Base-by-base conservation (phyloP, 352 stramenopile species). In the Pseudoperonospora humuli region DNA sequence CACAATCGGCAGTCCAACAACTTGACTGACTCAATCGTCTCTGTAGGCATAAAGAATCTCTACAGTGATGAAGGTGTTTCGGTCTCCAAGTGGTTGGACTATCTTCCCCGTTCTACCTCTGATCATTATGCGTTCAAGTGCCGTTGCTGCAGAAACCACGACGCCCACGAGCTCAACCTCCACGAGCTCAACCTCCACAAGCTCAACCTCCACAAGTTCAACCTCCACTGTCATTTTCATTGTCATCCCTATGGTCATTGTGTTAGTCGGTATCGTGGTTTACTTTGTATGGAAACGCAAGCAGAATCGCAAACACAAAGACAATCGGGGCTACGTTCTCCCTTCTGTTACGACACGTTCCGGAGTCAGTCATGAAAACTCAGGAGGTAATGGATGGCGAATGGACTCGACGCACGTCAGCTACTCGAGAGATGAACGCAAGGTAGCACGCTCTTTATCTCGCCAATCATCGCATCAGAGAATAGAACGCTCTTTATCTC, bases 271-370 rank as follows among this genome's bases (percentile, higher is more conserved):
- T 15, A 55, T 70, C 18, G 59, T 61, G 10, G 67, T 57, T 14
- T 61, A 64, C 20, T 83, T 82, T 49, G 60, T 78, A 21, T 84
- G 64, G 57, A 68, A 63, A 37, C 63, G 72, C 26, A 61, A 61
- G 7, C 65, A 67, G 42, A 61, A 63, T 42, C 57, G 40, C 45
- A 58, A 63, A 40, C 42, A 34, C 3, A 11, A 42, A 3, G 36
- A 46, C 2, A 20, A 54, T 6, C 42, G 35, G 6, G 18, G 23
- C 13, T 61, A 62, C 21, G 44, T 23, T 10, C 31, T 64, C 1
- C 49, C 47, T 0, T 61, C 54, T 2, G 49, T 39, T 1, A 64
- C 54, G 7, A 39, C 44, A 11, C 37, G 36, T 3, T 49, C 49
- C 4, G 50, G 39, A 5, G 21, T 45, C 40, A 64, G 39, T 36